Base-by-base conservation (phyloP, 805 yeast species). In the Myxozyma sirexii region DNA sequence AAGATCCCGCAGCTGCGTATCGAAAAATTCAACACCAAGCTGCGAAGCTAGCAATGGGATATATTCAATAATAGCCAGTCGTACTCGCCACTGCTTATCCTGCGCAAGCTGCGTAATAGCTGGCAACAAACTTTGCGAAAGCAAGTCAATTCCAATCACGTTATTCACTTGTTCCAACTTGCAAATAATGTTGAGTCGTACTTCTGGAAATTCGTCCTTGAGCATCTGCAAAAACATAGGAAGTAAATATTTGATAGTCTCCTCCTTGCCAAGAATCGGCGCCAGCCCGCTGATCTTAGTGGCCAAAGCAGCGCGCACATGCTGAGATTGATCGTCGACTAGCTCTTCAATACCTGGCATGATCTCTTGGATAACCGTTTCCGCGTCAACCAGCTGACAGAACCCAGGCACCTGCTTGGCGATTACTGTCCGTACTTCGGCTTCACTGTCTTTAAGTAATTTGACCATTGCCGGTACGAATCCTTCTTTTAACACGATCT, bases 51-150 rank as follows among this genome's bases (percentile, higher is more conserved):
- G 79, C 64, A 93, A 80, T 31, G 99, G 99, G 67, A 92, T 90
- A 76, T 94, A 94, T 73, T 94, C 96, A 70, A 94, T 94, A 63
- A 94, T 94, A 10, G 98, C 98, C 72, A 94, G 80, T 72, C 98
- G 85, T 29, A 94, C 97, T 71, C 99, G 85, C 99, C 99, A 94
- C 71, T 92, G 93, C 70, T 87, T 87, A 76, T 94, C 99, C 72
- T 91, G 92, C 10, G 99, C 98, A 67, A 94, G 81, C 67, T 93
- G 97, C 10, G 96, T 86, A 67, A 94, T 93, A 2, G 99, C 98
- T 2, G 99, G 99, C 66, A 94, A 80, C 64, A 94, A 79, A 41
- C 91, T 87, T 69, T 91, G 92, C 26, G 96, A 86, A 65, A 94
- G 80, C 62, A 88, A 77, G 68, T 87, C 92, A 66, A 94, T 90